A percentile compares a stretch with the other conserved stretches of the same genome.
Conservation (phyloP, 2,329 filamentous ascomycete species). For the Berkeleyomyces basicola region DNA sequence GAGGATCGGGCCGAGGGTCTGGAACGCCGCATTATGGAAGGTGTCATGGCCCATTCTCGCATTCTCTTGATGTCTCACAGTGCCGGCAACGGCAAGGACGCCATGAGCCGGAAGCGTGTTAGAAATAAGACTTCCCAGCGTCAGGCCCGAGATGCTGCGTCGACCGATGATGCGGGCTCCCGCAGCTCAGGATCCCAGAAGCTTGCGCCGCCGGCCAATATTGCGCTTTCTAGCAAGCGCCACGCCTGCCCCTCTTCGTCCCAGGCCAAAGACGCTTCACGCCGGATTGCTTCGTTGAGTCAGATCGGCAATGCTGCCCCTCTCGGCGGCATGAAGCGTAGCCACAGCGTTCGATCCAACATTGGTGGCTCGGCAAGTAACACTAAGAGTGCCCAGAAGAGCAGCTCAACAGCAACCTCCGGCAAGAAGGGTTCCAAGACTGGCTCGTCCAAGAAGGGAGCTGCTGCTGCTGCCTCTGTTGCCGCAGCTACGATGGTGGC, state of each 20-base stretch:
- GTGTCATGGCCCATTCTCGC: conserved; percentile 89
- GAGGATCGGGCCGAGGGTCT: conserved; percentile 74
- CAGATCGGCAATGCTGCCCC: conserved; percentile 69
- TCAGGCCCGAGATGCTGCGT: conserved; percentile 13
- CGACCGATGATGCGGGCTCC: conserved; percentile 12
- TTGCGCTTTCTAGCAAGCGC: conserved; percentile 37
- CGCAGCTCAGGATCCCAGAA: neutral
- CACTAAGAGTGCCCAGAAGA: conserved; percentile 37
- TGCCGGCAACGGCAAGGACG: conserved; percentile 31
- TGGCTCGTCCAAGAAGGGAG: conserved; percentile 5
- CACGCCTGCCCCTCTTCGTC: conserved; percentile 25
- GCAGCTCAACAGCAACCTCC: conserved; percentile 46
- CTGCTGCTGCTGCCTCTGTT: conserved; percentile 4
- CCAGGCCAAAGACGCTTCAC: conserved; percentile 16
- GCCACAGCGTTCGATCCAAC: conserved; percentile 50
- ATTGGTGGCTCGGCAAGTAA: conserved; percentile 21
- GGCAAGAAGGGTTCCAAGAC: conserved; percentile 21
- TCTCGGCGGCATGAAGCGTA: conserved; percentile 50
- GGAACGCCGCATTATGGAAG: conserved; percentile 84
- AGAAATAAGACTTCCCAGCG: conserved; percentile 18
- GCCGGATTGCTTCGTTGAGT: conserved; percentile 78
- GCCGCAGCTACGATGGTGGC: neutral
- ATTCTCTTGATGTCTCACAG: conserved; percentile 65
- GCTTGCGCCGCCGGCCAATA: conserved; percentile 27
- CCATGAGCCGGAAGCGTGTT: conserved; percentile 42